Evolutionary conservation across 129 eudicot species (phyloP).

Genomic region (Tanacetum coccineum): DNA sequence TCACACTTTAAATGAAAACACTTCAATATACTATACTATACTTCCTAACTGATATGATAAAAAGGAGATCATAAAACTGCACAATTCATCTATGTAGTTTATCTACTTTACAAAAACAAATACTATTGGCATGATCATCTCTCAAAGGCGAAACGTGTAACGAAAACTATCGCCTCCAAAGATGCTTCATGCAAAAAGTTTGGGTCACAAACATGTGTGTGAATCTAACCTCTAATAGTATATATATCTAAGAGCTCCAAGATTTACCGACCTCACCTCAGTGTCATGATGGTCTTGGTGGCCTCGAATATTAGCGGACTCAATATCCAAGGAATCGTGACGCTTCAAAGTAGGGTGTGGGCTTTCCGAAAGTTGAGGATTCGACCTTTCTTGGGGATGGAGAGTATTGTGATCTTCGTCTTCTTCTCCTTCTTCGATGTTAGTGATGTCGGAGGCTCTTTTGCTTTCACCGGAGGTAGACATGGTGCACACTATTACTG

Average conservation of each 20-base stretch:
- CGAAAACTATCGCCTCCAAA: no score
- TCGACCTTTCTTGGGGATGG: slow-evolving; percentile 5
- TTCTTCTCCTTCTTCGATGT: slow-evolving; percentile 6
- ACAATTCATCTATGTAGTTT: no score
- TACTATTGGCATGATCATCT: no score
- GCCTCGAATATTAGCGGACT: slow-evolving; percentile 39
- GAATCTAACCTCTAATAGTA: neutral
- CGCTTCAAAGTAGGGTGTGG: slow-evolving; percentile 25
- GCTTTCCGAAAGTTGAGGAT: slow-evolving; percentile 14
- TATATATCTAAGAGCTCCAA: neutral
- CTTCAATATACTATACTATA: neutral
- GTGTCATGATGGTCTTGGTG: slow-evolving; percentile 34
- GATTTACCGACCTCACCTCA: slow-evolving; percentile 29
- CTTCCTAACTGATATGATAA: no score
- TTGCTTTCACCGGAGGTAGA: neutral
- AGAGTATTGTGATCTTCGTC: neutral
- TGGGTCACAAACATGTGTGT: neutral
- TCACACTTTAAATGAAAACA: neutral
- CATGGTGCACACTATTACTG: neutral
- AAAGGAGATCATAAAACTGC: no score
- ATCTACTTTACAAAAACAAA: no score
- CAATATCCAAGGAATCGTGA: slow-evolving; percentile 54
- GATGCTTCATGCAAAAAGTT: neutral
- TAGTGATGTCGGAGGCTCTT: slow-evolving; percentile 18
- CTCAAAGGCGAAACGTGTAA: no score